Conservation (phyloP, 2,329 filamentous ascomycete genomes). For the Nemania sp. region DNA sequence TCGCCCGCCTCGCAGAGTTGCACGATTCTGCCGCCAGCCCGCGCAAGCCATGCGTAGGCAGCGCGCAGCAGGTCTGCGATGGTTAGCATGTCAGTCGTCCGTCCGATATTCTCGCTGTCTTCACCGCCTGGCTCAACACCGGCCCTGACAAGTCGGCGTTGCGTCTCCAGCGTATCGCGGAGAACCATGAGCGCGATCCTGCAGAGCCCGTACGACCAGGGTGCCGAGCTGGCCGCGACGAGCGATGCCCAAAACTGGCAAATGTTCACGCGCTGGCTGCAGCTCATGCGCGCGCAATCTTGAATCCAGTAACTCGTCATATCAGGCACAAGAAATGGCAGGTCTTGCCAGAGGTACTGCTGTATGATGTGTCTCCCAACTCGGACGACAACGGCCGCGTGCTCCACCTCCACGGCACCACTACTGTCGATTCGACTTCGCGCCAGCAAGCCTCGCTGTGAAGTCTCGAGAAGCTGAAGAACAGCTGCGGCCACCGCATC, state of each 20-base stretch:
- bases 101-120: conserved; percentile 30
- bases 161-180: conserved; percentile 29
- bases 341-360: conserved; percentile 30
- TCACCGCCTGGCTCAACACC: conserved; percentile 28
- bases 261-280: conserved; percentile 27
- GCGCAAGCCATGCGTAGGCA: conserved; percentile 27
- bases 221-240: conserved; percentile 25
- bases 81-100: conserved; percentile 30
- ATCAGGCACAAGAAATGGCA: conserved; percentile 29
- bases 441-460: conserved; percentile 27
- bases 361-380: conserved; percentile 23
- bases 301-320: conserved; percentile 31
- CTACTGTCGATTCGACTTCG: conserved; percentile 18
- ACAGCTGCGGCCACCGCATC: conserved; percentile 24
- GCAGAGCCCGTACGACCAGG: conserved; percentile 30
- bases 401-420: conserved; percentile 22
- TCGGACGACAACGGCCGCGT: conserved; percentile 24
- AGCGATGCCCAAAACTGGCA: conserved; percentile 30
- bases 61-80: conserved; percentile 29
- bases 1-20: conserved; percentile 33
- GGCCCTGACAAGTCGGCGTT: conserved; percentile 27
- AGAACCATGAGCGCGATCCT: conserved; percentile 30
- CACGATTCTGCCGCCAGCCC: conserved; percentile 27
- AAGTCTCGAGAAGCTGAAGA: conserved; percentile 30
- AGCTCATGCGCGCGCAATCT: conserved; percentile 33